A percentile compares a stretch with the other conserved stretches of the same genome.
Evolutionary conservation across 768 basidiomycete species (phyloP).

Genomic region (Termitomyces titanicus): DNA sequence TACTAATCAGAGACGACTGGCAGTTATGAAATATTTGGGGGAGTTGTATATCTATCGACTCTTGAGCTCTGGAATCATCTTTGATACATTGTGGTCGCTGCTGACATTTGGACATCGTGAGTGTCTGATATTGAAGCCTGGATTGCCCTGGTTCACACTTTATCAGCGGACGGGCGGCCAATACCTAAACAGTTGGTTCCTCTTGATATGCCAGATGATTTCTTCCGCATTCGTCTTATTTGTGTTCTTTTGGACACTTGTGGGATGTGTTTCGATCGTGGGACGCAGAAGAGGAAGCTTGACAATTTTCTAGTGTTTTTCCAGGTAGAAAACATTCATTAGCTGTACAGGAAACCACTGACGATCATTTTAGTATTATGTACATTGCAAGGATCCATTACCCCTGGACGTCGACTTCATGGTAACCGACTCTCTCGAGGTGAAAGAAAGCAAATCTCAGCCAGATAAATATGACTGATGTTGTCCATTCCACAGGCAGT

Average conservation of each 20-base stretch:
- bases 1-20: conserved; percentile 89
- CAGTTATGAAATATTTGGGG: conserved; percentile 91
- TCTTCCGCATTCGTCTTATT: conserved; percentile 88
- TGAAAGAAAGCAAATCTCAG: conserved; percentile 25
- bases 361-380: conserved; percentile 57
- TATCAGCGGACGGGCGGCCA: conserved; percentile 83
- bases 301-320: conserved; percentile 93
- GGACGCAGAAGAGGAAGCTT: conserved; percentile 87
- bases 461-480: background rate
- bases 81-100: conserved; percentile 92
- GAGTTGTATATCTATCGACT: conserved; percentile 97
- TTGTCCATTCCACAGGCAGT: conserved; percentile 51
- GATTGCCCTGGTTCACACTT: conserved; percentile 8
- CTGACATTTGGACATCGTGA: conserved; percentile 95
- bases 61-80: conserved; percentile 83
- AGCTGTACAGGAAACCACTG: background rate
- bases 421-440: conserved; percentile 92
- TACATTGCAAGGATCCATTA: conserved; percentile 83
- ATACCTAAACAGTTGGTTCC: conserved; percentile 69
- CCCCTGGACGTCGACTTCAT: conserved; percentile 99
- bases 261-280: conserved; percentile 97
- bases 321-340: conserved; percentile 53
- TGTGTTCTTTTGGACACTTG: conserved; percentile 93
- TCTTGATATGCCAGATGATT: conserved; percentile 93
- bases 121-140: conserved; percentile 26